phyloP scores from a whole-genome alignment of 352 stramenopile species.

The Phytophthora rubi region DNA sequence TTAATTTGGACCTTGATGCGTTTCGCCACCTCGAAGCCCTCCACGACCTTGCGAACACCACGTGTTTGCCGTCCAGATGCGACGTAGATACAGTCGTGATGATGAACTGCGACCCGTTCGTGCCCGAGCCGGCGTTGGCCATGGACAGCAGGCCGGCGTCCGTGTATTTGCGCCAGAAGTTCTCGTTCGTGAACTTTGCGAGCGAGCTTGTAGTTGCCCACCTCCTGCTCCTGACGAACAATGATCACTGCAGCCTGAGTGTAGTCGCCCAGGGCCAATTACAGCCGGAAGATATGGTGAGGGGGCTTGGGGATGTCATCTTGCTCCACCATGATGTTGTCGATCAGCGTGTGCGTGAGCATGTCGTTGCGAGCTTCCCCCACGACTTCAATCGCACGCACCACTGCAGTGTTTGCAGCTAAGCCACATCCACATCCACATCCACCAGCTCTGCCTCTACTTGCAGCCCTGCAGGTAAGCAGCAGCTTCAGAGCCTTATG shows the following conservation, averaged over 20 bases:
- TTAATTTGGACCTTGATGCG: no score
- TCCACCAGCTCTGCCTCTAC: constrained; percentile 6
- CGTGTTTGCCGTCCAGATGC: background rate
- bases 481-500: constrained; percentile 92
- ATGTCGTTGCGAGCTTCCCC: constrained; percentile 93
- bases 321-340: constrained; percentile 95
- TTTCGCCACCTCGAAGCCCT: background rate
- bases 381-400: constrained; percentile 92
- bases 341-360: constrained; percentile 95
- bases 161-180: background rate
- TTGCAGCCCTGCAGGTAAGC: constrained; percentile 66
- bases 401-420: constrained; percentile 80
- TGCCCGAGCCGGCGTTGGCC: constrained; percentile 96
- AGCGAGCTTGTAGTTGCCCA: constrained; percentile 93
- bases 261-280: constrained; percentile 96
- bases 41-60: background rate
- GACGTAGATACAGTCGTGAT: constrained; percentile 42
- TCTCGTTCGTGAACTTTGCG: constrained; percentile 63
- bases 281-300: constrained; percentile 95
- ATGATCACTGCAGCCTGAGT: constrained; percentile 94
- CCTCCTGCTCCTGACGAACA: constrained; percentile 91
- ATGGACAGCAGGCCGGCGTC: constrained; percentile 74
- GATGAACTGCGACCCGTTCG: constrained; percentile 97
- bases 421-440: constrained; percentile 22
- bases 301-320: constrained; percentile 94